Conservation (phyloP, 805 yeast species). For the Myxozyma lipomycoides region DNA sequence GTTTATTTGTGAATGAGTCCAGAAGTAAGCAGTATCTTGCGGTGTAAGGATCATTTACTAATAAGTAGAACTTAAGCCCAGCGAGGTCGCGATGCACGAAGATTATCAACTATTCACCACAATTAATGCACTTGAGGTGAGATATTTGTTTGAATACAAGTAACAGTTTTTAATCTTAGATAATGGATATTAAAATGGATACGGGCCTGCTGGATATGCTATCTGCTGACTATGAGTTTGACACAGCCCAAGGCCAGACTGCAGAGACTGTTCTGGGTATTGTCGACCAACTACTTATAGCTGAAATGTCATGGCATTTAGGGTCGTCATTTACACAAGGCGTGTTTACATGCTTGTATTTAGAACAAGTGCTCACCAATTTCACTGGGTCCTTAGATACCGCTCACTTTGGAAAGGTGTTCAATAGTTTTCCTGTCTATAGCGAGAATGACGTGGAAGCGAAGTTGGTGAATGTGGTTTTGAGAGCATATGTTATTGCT, state of each 20-base stretch:
- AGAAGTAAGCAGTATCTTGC: constrained; percentile 3
- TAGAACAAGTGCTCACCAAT: constrained; percentile 53
- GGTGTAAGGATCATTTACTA: neutral
- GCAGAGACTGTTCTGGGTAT: constrained; percentile 48
- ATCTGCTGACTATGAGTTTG: constrained; percentile 43
- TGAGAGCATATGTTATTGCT: constrained; percentile 18
- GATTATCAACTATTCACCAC: constrained; percentile 72
- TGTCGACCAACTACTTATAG: constrained; percentile 51
- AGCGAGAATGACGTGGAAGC: constrained; percentile 1
- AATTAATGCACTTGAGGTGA: constrained; percentile 77
- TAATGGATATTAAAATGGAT: constrained; percentile 65
- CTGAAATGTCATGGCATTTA: constrained; percentile 68
- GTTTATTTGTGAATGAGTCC: constrained; percentile 6
- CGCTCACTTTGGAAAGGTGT: constrained; percentile 15
- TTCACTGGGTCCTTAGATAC: constrained; percentile 16
- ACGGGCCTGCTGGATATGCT: constrained; percentile 60
- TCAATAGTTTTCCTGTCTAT: neutral
- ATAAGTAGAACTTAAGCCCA: constrained; percentile 41
- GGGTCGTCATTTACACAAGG: constrained; percentile 75
- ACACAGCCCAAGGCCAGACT: constrained; percentile 41
- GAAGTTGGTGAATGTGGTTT: constrained; percentile 8
- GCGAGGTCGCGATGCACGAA: constrained; percentile 56
- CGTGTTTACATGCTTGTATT: constrained; percentile 67
- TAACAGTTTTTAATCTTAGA: constrained; percentile 7
- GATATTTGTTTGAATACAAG: constrained; percentile 1